phyloP scores from a whole-genome alignment of 345 rosid genomes.

The Noccaea caerulescens region DNA sequence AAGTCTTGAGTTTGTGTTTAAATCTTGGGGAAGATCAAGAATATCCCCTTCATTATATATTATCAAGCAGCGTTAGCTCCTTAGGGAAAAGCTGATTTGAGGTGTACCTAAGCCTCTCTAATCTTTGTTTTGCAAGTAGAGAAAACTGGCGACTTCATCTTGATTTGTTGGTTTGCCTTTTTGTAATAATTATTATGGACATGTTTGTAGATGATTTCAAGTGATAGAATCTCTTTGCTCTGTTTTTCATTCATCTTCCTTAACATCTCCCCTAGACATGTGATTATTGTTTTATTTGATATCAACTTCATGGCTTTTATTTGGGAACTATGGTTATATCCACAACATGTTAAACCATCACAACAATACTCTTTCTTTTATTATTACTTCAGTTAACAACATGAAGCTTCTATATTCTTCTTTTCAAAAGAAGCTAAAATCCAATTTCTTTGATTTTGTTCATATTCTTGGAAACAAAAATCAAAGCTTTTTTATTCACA shows the following conservation, averaged over 20 bases:
- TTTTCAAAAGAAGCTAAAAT: background rate
- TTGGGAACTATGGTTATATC: no score
- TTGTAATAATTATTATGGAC: background rate
- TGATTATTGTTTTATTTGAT: background rate
- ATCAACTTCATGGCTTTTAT: background rate
- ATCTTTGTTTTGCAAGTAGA: conserved; percentile 15
- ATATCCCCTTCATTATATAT: conserved; percentile 1
- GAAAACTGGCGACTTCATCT: background rate
- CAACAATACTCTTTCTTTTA: conserved; percentile 11
- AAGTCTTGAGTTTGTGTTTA: conserved; percentile 1
- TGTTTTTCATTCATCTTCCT: conserved; percentile 2
- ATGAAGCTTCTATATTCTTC: conserved; percentile 22
- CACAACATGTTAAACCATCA: conserved; percentile 12
- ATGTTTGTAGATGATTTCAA: conserved; percentile 11
- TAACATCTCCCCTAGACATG: background rate
- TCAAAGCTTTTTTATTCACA: conserved; percentile 33
- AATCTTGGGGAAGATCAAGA: background rate
- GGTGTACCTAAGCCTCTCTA: background rate
- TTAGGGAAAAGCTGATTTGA: no score
- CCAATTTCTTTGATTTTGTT: conserved; percentile 19
- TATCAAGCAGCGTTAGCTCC: background rate
- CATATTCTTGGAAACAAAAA: conserved; percentile 14
- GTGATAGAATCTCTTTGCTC: conserved; percentile 14
- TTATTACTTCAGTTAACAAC: conserved; percentile 4
- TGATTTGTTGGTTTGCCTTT: background rate